Evolutionary conservation across 2,329 filamentous ascomycete species (phyloP).

Genomic region (Fusarium sp.): DNA sequence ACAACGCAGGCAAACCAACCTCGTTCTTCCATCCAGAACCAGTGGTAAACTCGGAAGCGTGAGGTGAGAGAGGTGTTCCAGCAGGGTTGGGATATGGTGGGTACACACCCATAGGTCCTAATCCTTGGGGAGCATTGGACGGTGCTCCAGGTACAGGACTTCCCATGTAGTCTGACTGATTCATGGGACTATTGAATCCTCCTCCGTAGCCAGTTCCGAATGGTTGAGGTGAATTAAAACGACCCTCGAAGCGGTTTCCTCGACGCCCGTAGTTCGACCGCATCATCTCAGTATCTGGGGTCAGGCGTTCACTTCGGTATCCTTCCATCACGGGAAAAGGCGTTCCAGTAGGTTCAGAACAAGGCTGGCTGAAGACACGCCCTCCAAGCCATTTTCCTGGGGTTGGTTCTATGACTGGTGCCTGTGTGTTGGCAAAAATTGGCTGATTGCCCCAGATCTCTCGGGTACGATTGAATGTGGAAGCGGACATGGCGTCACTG

Average conservation of each 20-base stretch:
- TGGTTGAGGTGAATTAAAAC: constrained; percentile 49
- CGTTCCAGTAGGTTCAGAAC: constrained; percentile 49
- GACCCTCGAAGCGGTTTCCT: constrained; percentile 56
- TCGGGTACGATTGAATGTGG: constrained; percentile 61
- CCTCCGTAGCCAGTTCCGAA: constrained; percentile 49
- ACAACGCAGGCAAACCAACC: constrained; percentile 47
- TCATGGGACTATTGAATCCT: constrained; percentile 45
- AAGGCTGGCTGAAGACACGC: constrained; percentile 50
- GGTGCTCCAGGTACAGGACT: constrained; percentile 45
- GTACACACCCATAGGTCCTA: constrained; percentile 49
- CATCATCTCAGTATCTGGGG: constrained; percentile 58
- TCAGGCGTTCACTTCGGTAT: constrained; percentile 57
- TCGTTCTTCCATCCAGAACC: constrained; percentile 63
- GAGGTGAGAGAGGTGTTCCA: constrained; percentile 74
- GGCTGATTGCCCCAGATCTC: constrained; percentile 65
- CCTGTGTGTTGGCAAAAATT: constrained; percentile 49
- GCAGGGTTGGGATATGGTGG: constrained; percentile 62
- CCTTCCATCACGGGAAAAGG: constrained; percentile 50
- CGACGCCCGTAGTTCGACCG: constrained; percentile 55
- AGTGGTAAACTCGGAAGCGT: constrained; percentile 77
- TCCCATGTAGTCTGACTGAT: constrained; percentile 50
- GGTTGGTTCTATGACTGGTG: constrained; percentile 48
- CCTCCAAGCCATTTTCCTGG: constrained; percentile 56
- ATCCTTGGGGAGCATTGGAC: constrained; percentile 47
- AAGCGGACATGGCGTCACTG: constrained; percentile 61